These are phyloP conservation scores for Monilinia fructicola DNA, from an alignment of 2,329 filamentous ascomycete species.

Conservation along the genomic window DNA sequence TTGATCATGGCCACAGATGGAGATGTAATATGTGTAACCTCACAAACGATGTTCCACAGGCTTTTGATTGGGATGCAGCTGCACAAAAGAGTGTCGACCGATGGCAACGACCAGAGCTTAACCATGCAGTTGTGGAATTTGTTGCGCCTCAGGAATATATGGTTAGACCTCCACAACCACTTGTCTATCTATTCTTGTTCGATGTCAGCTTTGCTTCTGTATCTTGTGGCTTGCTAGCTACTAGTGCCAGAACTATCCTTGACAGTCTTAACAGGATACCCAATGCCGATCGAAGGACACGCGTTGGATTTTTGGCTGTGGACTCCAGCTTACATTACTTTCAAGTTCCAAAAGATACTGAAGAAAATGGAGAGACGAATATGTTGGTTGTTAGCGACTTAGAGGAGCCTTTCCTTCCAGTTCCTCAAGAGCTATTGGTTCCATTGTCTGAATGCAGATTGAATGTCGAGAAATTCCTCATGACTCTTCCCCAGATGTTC, in stretches of 20 bases:
- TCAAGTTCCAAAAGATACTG: conserved; percentile 83
- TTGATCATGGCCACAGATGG: conserved; percentile 97
- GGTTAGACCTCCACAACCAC: conserved; percentile 92
- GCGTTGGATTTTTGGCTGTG: conserved; percentile 91
- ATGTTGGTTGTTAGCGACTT: conserved; percentile 95
- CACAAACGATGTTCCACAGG: conserved; percentile 98
- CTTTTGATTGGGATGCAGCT: conserved; percentile 95
- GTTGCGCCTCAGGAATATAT: conserved; percentile 99
- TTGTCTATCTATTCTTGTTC: conserved; percentile 93
- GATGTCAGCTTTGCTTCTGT: conserved; percentile 91
- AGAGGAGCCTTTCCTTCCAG: conserved; percentile 94
- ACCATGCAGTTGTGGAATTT: conserved; percentile 96
- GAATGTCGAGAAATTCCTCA: conserved; percentile 88
- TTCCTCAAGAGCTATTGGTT: conserved; percentile 87
- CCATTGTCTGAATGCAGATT: conserved; percentile 84
- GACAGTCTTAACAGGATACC: conserved; percentile 96
- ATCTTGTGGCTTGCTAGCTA: conserved; percentile 86
- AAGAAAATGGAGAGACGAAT: conserved; percentile 78
- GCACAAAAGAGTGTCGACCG: conserved; percentile 88
- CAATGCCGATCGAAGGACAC: conserved; percentile 91
- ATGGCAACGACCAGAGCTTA: conserved; percentile 89
- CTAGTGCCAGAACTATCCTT: conserved; percentile 86
- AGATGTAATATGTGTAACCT: conserved; percentile 99
- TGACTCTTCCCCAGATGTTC: conserved; percentile 94
- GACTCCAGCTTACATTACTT: conserved; percentile 97